Evolutionary conservation across 768 basidiomycete species (phyloP).

Genomic region (Podaxis pistillaris): DNA sequence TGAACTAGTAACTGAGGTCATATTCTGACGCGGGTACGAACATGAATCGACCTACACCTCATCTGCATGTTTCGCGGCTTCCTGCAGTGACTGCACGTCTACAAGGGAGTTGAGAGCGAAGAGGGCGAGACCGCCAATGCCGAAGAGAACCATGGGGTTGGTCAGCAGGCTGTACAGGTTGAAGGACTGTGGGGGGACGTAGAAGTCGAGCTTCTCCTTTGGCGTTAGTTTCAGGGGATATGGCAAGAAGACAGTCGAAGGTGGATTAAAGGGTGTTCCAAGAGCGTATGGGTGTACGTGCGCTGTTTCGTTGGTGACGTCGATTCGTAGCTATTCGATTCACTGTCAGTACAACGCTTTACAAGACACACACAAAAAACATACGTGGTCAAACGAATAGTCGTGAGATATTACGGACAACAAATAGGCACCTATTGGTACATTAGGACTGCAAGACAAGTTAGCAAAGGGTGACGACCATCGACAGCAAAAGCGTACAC

Average conservation of each 20-base stretch:
- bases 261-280: slow-evolving; percentile 67
- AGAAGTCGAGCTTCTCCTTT: slow-evolving; percentile 59
- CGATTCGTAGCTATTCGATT: slow-evolving; percentile 58
- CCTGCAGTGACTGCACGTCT: slow-evolving; percentile 11
- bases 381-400: slow-evolving; percentile 68
- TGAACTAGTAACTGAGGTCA: neutral
- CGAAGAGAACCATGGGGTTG: slow-evolving; percentile 85
- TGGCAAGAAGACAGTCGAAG: slow-evolving; percentile 50
- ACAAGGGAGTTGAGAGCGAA: slow-evolving; percentile 13
- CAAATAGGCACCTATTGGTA: slow-evolving; percentile 66
- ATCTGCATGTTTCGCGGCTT: slow-evolving; percentile 8
- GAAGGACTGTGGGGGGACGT: slow-evolving; percentile 69
- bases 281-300: slow-evolving; percentile 62
- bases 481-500: slow-evolving; percentile 48
- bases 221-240: slow-evolving; percentile 62
- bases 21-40: neutral
- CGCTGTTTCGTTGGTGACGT: slow-evolving; percentile 44
- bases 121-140: slow-evolving; percentile 47
- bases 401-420: slow-evolving; percentile 69
- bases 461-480: neutral
- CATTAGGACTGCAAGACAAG: slow-evolving; percentile 50
- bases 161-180: slow-evolving; percentile 73
- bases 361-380: slow-evolving; percentile 9
- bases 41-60: neutral
- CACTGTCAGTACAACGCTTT: slow-evolving; percentile 8